These are phyloP conservation scores for Vaccinium corymbosum DNA, from an alignment of 148 eudicot species.

Conservation along the genomic window DNA sequence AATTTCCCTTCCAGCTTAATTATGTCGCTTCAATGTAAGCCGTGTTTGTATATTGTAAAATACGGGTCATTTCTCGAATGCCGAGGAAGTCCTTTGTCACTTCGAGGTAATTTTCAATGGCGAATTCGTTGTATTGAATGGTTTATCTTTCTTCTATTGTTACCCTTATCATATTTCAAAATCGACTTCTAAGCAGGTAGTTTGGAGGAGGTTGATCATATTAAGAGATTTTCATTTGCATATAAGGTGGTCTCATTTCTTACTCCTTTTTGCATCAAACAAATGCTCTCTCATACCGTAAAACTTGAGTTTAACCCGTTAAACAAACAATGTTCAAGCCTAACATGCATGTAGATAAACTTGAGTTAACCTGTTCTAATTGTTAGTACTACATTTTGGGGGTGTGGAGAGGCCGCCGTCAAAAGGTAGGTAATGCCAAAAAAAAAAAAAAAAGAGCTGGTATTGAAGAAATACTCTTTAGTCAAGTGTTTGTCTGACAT, in stretches of 20 bases:
- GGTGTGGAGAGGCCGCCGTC: background rate
- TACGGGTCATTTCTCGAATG: background rate
- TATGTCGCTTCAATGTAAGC: constrained; percentile 7
- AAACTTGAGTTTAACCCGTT: background rate
- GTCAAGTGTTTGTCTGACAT: background rate
- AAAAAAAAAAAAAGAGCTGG: background rate
- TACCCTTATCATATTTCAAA: background rate
- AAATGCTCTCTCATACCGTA: no score
- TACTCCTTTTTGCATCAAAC: background rate
- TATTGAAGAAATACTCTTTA: background rate
- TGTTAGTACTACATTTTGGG: background rate
- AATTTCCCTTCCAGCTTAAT: background rate
- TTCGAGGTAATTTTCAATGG: constrained; percentile 6
- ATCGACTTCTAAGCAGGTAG: constrained; percentile 8
- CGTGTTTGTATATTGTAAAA: constrained; percentile 3
- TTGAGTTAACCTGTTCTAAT: background rate
- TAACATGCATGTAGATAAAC: background rate
- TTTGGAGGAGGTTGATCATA: constrained; percentile 19
- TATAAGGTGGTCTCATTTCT: constrained; percentile 19
- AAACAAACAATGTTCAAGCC: background rate
- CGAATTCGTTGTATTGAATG: background rate
- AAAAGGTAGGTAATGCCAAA: background rate
- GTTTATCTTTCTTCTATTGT: background rate
- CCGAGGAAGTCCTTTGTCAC: background rate
- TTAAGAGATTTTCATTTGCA: constrained; percentile 11